Evolutionary conservation across 148 eudicot genomes (phyloP).

Genomic region (Fagopyrum homotropicum): DNA sequence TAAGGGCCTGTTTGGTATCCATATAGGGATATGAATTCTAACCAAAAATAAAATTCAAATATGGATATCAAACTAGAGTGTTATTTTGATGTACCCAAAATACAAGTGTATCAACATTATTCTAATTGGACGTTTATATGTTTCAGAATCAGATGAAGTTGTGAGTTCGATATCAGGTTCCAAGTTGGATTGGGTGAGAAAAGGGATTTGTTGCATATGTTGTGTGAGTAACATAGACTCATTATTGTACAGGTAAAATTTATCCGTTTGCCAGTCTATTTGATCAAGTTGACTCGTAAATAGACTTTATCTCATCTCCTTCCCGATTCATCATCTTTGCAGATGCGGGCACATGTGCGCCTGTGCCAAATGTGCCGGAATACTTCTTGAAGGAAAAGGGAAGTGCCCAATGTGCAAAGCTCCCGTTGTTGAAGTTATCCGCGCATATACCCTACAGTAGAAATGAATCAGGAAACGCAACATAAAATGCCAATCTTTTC

Average conservation of each 20-base stretch:
- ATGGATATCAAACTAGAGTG: no score
- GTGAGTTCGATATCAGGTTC: constrained; percentile 31
- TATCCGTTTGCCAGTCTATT: neutral
- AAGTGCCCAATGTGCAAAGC: constrained; percentile 90
- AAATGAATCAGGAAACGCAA: neutral
- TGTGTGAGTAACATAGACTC: constrained; percentile 55
- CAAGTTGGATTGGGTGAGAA: constrained; percentile 64
- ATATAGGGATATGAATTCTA: no score
- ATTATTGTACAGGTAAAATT: constrained; percentile 69
- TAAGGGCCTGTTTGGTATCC: no score
- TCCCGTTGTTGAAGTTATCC: constrained; percentile 71
- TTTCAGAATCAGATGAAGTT: constrained; percentile 28
- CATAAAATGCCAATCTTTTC: neutral
- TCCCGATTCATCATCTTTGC: constrained; percentile 7
- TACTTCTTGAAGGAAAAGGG: constrained; percentile 46
- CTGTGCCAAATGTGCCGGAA: constrained; percentile 66
- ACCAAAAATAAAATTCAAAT: no score
- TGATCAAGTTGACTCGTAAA: neutral
- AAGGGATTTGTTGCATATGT: constrained; percentile 81
- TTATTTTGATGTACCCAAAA: no score
- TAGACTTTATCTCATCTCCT: neutral
- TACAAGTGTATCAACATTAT: neutral
- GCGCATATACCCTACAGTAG: constrained; percentile 59
- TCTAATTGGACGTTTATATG: constrained; percentile 2
- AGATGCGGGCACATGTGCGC: constrained; percentile 99